Percentiles rank a stretch among this genome's conserved stretches.
Conservation (phyloP, 345 rosid species). For the Salix viminalis region DNA sequence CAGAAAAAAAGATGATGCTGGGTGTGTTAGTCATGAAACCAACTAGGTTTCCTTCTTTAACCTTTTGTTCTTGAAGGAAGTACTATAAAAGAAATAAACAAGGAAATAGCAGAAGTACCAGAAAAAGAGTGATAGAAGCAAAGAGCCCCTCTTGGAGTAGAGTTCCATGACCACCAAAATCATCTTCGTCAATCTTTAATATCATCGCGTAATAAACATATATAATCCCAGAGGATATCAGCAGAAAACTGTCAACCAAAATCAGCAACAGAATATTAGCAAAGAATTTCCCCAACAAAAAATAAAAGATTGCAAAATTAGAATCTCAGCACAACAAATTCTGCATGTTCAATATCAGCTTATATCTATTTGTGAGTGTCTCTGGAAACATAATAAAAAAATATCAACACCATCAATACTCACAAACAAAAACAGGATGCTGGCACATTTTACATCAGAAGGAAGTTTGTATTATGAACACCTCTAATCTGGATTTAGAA, state of each 20-base stretch:
- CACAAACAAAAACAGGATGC: background rate
- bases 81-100: background rate
- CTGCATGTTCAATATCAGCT: background rate
- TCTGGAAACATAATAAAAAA: no score
- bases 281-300: background rate
- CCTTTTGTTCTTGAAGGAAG: background rate
- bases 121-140: constrained; percentile 80
- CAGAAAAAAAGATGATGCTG: constrained; percentile 11
- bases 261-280: constrained; percentile 4
- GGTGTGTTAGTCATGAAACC: constrained; percentile 11
- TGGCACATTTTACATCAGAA: background rate
- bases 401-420: background rate
- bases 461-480: background rate
- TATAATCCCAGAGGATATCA: constrained; percentile 64
- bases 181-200: constrained; percentile 88
- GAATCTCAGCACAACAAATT: background rate
- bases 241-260: constrained; percentile 55
- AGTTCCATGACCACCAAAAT: constrained; percentile 85
- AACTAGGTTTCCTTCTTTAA: background rate
- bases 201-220: constrained; percentile 80
- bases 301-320: background rate
- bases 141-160: constrained; percentile 95
- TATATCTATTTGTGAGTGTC: no score
- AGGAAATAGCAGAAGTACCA: constrained; percentile 47
- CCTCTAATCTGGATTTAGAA: background rate